Base-by-base conservation (phyloP, 306 rosid genomes). In the Ochetophila trinervis region DNA sequence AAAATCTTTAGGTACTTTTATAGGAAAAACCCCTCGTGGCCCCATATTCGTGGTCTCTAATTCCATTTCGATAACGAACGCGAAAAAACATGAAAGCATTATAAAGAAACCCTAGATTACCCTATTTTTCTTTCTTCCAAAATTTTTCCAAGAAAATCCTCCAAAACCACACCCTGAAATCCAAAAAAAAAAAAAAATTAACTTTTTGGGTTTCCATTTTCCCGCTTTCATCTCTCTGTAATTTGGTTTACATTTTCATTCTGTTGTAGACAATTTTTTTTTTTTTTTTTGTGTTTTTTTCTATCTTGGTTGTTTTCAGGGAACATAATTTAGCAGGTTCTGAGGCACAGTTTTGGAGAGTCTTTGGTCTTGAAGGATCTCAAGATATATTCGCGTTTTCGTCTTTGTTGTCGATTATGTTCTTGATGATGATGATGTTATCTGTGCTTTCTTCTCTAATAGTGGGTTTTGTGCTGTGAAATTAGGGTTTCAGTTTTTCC, bases 401-500 rank as follows among this genome's bases (percentile, higher is more conserved):
- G 6, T 63, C 12, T 54, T 57, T 40, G 48, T 49, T 19, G n/a
- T 49, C 3, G 57, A 48, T 32, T 49, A 18, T 57, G 5, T 19
- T 49, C 11, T 45, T 24, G 63, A 58, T 14, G 76, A 52, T 47
- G 71, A 67, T 23, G 80, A n/a, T 56, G 69, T 21, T 53, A 36
- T 66, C 57, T 78, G 77, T 76, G 78, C 67, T 69, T 58, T 68
- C 74, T 65, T 69, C 74, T 69, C 86, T 78, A 74, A 83, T 78
- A 78, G 57, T 71, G 67, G 68, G 63, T 82, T 81, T 84, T 75
- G 63, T 76, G 36, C 76, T 78, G 64, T 85, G 81, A 67, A 84
- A 77, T 83, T 91, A 89, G 98, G 96, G 98, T 87, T 89, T 85
- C 82, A 21, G 21, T 20, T 73, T 53, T 57, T 60, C 24, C 62